Evolutionary conservation across 2,329 filamentous ascomycete species (phyloP).

Genomic region (Calonectria pseudoturangicola): DNA sequence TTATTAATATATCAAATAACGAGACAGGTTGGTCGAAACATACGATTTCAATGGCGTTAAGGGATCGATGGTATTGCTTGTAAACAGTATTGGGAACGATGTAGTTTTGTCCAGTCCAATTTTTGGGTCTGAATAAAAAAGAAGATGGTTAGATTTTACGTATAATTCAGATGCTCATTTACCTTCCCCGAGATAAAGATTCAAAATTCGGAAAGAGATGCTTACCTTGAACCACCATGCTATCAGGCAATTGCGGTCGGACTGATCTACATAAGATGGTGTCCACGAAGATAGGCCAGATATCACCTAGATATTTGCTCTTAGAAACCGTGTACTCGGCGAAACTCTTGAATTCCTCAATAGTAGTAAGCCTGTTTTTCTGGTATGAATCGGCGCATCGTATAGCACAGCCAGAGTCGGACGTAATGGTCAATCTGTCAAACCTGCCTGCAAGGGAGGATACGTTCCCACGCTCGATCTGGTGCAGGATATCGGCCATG

Average conservation of each 20-base stretch:
- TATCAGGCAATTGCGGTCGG: slow-evolving; percentile 54
- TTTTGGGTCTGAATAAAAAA: slow-evolving; percentile 47
- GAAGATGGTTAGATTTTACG: slow-evolving; percentile 28
- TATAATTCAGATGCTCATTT: not conserved
- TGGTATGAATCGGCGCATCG: slow-evolving; percentile 56
- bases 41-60: slow-evolving; percentile 61
- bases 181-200: not conserved
- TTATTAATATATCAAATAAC: slow-evolving; percentile 26
- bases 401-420: slow-evolving; percentile 51
- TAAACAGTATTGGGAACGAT: slow-evolving; percentile 62
- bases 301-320: slow-evolving; percentile 58
- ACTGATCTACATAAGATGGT: slow-evolving; percentile 54
- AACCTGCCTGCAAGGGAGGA: slow-evolving; percentile 52
- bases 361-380: slow-evolving; percentile 52
- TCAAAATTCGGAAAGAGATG: not conserved
- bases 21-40: slow-evolving; percentile 37
- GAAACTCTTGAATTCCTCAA: slow-evolving; percentile 52
- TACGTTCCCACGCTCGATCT: slow-evolving; percentile 54
- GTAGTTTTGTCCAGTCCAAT: slow-evolving; percentile 48
- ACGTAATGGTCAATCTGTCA: slow-evolving; percentile 30
- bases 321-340: slow-evolving; percentile 51
- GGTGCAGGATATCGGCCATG: slow-evolving; percentile 54
- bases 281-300: slow-evolving; percentile 53
- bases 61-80: slow-evolving; percentile 62
- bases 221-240: slow-evolving; percentile 54